Conservation (phyloP, 2,329 filamentous ascomycete genomes). For the Xylariaceae sp. region DNA sequence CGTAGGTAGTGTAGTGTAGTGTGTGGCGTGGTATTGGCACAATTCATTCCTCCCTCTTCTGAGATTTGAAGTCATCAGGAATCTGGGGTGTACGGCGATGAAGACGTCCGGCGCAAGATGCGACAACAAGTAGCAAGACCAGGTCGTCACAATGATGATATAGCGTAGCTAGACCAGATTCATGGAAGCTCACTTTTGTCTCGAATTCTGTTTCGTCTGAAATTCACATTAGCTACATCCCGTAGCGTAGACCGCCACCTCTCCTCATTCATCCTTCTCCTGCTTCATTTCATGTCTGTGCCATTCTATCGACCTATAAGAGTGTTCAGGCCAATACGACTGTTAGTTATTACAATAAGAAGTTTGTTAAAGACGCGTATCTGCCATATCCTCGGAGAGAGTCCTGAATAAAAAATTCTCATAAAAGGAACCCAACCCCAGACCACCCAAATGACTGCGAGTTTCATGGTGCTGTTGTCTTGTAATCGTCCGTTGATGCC, state of each 20-base stretch:
- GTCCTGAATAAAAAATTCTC: conserved; percentile 6
- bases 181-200: background rate
- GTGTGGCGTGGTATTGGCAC: no score
- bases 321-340: conserved; percentile 7
- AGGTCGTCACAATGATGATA: no score
- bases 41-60: no score
- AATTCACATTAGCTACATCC: conserved; percentile 2
- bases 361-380: conserved; percentile 10
- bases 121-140: no score
- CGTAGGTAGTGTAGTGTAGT: no score
- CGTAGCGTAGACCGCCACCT: background rate
- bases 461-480: conserved; percentile 2
- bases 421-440: conserved; percentile 7
- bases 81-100: no score
- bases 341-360: conserved; percentile 21
- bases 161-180: background rate
- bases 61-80: no score
- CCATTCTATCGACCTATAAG: conserved; percentile 15
- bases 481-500: conserved; percentile 15
- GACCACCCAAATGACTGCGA: conserved; percentile 3
- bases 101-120: no score
- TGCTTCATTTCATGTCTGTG: conserved; percentile 8
- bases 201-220: background rate
- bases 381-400: conserved; percentile 7
- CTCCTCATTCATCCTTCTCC: background rate